These are phyloP conservation scores for Aspergillus awamori DNA, from an alignment of 2,329 filamentous ascomycete species.

Conservation along the genomic window DNA sequence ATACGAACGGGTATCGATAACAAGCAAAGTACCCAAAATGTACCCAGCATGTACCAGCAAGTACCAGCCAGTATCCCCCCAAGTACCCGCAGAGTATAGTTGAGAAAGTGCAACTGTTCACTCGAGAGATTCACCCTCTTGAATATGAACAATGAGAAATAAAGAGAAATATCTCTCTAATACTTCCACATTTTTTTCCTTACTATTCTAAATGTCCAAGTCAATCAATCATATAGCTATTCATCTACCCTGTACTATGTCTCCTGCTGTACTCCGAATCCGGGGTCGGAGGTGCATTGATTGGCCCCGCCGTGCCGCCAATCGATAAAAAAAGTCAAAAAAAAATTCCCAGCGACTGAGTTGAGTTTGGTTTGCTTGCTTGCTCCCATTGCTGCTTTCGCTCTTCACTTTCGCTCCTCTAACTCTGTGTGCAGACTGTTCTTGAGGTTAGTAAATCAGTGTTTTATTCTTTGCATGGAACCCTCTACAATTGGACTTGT, in stretches of 20 bases:
- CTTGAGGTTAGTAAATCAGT: background rate
- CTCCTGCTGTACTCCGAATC: constrained; percentile 16
- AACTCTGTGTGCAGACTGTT: background rate
- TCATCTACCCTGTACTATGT: too few species aligned
- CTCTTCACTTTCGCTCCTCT: background rate
- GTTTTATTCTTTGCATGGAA: background rate
- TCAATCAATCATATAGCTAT: too few species aligned
- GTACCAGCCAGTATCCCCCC: background rate
- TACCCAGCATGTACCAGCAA: background rate
- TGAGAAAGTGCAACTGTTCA: too few species aligned
- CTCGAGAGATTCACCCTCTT: too few species aligned
- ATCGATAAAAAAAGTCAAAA: constrained; percentile 14
- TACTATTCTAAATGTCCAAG: too few species aligned
- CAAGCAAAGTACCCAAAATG: background rate
- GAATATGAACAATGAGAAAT: too few species aligned
- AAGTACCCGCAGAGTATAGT: too few species aligned
- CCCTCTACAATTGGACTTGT: too few species aligned
- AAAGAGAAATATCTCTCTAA: too few species aligned
- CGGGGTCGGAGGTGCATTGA: constrained; percentile 21
- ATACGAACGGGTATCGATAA: background rate
- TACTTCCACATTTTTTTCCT: too few species aligned
- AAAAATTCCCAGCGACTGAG: constrained; percentile 10
- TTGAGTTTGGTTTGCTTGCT: background rate
- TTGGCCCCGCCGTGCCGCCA: constrained; percentile 17
- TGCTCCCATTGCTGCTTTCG: background rate